Evolutionary conservation across 2,329 filamentous ascomycete genomes (phyloP).

Genomic region (Lachnellula hyalina): DNA sequence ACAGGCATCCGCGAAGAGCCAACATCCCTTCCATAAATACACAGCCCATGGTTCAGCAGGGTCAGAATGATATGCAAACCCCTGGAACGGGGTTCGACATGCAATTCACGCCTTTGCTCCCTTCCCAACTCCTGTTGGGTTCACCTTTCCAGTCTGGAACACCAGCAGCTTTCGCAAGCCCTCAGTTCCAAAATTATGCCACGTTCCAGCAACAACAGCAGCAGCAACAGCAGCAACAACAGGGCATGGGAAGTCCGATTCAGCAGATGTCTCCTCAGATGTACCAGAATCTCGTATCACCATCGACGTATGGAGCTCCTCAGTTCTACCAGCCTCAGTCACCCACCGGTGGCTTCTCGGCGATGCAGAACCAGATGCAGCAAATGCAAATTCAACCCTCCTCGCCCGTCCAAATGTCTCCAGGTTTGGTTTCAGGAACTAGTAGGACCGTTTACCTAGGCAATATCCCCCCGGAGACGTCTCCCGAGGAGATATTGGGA

Average conservation of each 20-base stretch:
- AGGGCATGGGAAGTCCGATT: conserved; percentile 66
- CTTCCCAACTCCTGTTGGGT: conserved; percentile 88
- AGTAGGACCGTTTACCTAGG: conserved; percentile 96
- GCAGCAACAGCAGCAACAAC: conserved; percentile 49
- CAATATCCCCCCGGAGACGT: conserved; percentile 97
- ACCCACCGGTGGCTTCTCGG: conserved; percentile 68
- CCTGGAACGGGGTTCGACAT: conserved; percentile 91
- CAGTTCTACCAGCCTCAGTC: conserved; percentile 85
- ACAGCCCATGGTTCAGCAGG: conserved; percentile 52
- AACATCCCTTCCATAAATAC: conserved; percentile 95
- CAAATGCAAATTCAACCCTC: conserved; percentile 52
- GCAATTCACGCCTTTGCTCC: conserved; percentile 95
- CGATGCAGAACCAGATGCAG: conserved; percentile 39
- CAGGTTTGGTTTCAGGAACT: conserved; percentile 80
- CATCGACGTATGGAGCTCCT: conserved; percentile 73
- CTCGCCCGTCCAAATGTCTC: conserved; percentile 68
- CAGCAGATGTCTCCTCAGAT: conserved; percentile 76
- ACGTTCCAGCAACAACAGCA: conserved; percentile 64
- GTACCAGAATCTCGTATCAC: conserved; percentile 81
- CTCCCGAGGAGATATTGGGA: conserved; percentile 91
- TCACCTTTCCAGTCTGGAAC: conserved; percentile 96
- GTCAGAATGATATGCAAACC: conserved; percentile 68
- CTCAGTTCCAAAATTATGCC: conserved; percentile 83
- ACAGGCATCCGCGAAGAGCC: conserved; percentile 75
- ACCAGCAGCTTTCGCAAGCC: conserved; percentile 80